These are phyloP conservation scores for Nymphaea colorata DNA, from an alignment of 164 flowering plant species.

Conservation along the genomic window DNA sequence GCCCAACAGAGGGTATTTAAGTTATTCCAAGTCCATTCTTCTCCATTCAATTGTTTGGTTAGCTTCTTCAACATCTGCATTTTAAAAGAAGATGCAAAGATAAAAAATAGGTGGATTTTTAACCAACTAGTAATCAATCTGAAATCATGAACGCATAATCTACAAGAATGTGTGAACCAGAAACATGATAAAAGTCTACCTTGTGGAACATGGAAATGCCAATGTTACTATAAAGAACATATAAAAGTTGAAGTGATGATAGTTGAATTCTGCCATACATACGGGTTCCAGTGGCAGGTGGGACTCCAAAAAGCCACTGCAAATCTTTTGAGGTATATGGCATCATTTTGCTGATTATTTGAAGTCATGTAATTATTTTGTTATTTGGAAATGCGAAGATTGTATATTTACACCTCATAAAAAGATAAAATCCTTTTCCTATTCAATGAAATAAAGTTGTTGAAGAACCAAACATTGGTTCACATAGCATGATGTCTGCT, in stretches of 20 bases:
- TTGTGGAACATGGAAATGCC: background rate
- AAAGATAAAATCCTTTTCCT: too few relatives aligned
- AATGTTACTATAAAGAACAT: too few relatives aligned
- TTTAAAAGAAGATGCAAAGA: background rate
- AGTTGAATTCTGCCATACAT: too few relatives aligned
- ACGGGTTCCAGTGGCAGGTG: too few relatives aligned
- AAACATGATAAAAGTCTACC: background rate
- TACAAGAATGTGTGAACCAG: background rate
- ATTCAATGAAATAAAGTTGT: background rate
- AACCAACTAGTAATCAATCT: background rate
- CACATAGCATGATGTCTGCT: too few relatives aligned
- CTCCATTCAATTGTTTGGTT: constrained; percentile 80
- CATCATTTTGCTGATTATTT: too few relatives aligned
- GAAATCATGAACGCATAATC: background rate
- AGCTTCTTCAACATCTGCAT: constrained; percentile 82
- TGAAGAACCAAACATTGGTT: background rate
- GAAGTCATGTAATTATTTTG: too few relatives aligned
- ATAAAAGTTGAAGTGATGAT: too few relatives aligned
- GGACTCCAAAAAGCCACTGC: too few relatives aligned
- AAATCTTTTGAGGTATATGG: too few relatives aligned
- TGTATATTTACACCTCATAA: too few relatives aligned
- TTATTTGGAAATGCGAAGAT: too few relatives aligned
- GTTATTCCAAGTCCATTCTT: constrained; percentile 99
- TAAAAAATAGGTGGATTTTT: background rate
- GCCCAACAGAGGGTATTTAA: constrained; percentile 98